These are phyloP conservation scores for Amaranthus hypochondriacus DNA, from an alignment of 148 eudicot species.

Conservation along the genomic window DNA sequence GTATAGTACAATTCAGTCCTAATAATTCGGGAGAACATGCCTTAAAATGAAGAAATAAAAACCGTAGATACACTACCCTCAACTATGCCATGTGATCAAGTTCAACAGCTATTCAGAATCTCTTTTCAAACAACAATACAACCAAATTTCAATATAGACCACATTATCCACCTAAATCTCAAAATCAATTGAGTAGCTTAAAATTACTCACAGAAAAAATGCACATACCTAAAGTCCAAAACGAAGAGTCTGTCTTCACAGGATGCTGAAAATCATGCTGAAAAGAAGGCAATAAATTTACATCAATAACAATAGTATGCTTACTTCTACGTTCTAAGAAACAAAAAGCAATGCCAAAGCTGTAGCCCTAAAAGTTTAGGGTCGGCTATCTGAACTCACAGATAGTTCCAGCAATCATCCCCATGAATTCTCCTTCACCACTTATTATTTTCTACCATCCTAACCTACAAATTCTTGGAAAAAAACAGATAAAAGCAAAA, in stretches of 20 bases:
- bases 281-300: slow-evolving; percentile 1
- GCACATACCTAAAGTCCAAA: slow-evolving; percentile 83
- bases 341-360: background rate
- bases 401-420: too few species aligned
- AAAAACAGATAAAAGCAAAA: background rate
- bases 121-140: background rate
- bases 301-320: slow-evolving; percentile 6
- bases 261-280: slow-evolving; percentile 46
- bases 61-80: too few species aligned
- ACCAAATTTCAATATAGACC: background rate
- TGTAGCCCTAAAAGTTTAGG: too few species aligned
- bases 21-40: too few species aligned
- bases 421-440: too few species aligned
- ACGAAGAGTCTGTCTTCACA: slow-evolving; percentile 81
- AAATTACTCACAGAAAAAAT: background rate
- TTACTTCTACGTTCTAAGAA: background rate
- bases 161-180: background rate
- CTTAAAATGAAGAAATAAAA: too few species aligned
- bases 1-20: too few species aligned
- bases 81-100: too few species aligned
- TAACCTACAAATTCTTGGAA: background rate
- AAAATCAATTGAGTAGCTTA: background rate
- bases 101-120: background rate
- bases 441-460: too few species aligned
- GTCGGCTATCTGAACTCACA: too few species aligned